A percentile compares a stretch with the other conserved stretches of the same genome.
phyloP scores from a whole-genome alignment of 768 basidiomycete genomes.

The Rhodotorula graminis region DNA sequence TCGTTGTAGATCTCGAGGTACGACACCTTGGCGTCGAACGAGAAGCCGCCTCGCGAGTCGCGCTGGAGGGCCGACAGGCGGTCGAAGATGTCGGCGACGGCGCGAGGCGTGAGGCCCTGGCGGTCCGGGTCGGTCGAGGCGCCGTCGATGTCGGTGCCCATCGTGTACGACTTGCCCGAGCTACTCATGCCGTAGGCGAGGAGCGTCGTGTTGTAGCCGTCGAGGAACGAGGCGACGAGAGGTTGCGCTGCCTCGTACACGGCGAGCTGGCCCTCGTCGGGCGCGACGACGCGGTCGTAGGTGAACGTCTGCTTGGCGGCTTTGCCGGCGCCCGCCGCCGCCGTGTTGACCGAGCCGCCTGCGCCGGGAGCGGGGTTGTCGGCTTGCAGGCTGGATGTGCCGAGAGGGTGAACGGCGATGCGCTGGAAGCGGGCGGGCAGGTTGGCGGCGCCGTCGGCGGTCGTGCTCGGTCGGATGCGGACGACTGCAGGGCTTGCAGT shows the following conservation, averaged over 20 bases:
- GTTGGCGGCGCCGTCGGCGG: slow-evolving; percentile 64
- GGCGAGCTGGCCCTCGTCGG: slow-evolving; percentile 74
- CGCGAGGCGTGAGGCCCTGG: slow-evolving; percentile 93
- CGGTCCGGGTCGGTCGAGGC: slow-evolving; percentile 39
- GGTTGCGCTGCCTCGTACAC: slow-evolving; percentile 80
- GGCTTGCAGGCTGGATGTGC: slow-evolving; percentile 71
- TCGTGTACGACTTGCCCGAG: slow-evolving; percentile 94
- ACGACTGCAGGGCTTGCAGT: too few species aligned
- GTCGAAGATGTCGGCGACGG: slow-evolving; percentile 56
- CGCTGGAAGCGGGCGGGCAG: slow-evolving; percentile 90
- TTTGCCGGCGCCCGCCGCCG: slow-evolving; percentile 54
- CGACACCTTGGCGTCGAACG: slow-evolving; percentile 71
- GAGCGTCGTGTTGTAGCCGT: slow-evolving; percentile 96
- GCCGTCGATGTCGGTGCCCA: slow-evolving; percentile 71
- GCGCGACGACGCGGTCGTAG: slow-evolving; percentile 90
- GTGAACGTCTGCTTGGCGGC: slow-evolving; percentile 64
- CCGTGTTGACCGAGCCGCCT: slow-evolving; percentile 50
- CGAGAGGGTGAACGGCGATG: slow-evolving; percentile 70
- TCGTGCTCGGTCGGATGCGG: slow-evolving; percentile 80
- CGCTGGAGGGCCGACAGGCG: slow-evolving; percentile 55
- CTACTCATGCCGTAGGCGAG: slow-evolving; percentile 97
- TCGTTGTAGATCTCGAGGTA: slow-evolving; percentile 99
- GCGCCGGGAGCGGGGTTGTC: slow-evolving; percentile 57
- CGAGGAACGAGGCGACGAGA: slow-evolving; percentile 77
- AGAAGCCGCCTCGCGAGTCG: slow-evolving; percentile 52